These are phyloP conservation scores for Colletotrichum spaethianum DNA, from an alignment of 2,329 filamentous ascomycete species.

Conservation along the genomic window DNA sequence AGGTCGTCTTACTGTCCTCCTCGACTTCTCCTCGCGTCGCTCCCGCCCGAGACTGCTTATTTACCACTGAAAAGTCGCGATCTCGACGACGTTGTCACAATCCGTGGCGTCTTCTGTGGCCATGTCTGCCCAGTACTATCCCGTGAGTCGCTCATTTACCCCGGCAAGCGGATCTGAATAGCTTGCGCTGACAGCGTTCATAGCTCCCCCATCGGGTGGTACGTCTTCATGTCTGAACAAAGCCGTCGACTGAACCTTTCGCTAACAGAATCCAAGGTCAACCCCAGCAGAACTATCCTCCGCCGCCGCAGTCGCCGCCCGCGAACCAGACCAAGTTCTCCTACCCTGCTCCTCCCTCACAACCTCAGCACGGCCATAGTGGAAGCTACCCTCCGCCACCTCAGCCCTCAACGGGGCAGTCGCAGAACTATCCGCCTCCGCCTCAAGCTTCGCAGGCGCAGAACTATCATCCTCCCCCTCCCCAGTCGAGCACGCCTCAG, in stretches of 20 bases:
- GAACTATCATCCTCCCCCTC: conserved; percentile 47
- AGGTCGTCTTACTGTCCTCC: conserved; percentile 7
- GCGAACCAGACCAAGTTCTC: conserved; percentile 62
- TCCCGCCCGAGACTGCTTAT: not conserved
- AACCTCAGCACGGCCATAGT: conserved; percentile 42
- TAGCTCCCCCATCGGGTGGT: conserved; percentile 39
- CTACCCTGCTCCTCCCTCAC: conserved; percentile 56
- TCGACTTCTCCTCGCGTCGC: conserved; percentile 2
- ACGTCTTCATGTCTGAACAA: not conserved
- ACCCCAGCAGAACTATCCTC: conserved; percentile 58
- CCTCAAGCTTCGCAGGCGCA: conserved; percentile 44
- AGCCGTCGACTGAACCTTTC: not conserved
- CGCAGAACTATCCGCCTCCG: conserved; percentile 49
- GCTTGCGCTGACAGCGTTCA: conserved; percentile 31
- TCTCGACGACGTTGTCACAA: not conserved
- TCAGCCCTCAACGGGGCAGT: conserved; percentile 39
- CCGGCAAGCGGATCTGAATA: not conserved
- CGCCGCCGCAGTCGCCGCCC: conserved; percentile 63
- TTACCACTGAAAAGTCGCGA: not conserved
- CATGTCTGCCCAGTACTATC: conserved; percentile 41
- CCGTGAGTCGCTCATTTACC: conserved; percentile 31
- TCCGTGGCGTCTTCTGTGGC: not conserved
- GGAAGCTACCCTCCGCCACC: conserved; percentile 51
- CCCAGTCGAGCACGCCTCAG: conserved; percentile 48
- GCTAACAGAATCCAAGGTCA: conserved; percentile 36